A percentile compares a stretch with the other conserved stretches of the same genome.
These are phyloP conservation scores for Aquilaria sinensis DNA, from an alignment of 345 rosid genomes.

Conservation along the genomic window DNA sequence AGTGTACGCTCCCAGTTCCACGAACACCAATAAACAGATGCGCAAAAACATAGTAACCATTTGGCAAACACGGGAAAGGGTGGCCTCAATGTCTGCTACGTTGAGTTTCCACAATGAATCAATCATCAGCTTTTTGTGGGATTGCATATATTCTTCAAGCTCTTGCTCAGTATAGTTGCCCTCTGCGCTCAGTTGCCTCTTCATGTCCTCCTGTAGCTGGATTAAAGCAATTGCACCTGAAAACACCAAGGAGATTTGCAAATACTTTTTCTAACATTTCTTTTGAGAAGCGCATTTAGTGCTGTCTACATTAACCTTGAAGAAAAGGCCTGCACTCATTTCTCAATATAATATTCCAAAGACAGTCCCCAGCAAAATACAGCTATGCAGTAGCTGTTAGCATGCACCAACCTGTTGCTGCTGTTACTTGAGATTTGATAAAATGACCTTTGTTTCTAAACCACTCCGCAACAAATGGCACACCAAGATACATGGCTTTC, in stretches of 20 bases:
- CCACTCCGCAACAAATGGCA: conserved; percentile 97
- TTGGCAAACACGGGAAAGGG: conserved; percentile 94
- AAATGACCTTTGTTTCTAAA: conserved; percentile 93
- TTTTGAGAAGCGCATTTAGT: not conserved
- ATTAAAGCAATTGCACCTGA: conserved; percentile 93
- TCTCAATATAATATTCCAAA: not conserved
- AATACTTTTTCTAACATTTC: no score
- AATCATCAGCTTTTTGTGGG: conserved; percentile 87
- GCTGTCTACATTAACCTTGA: conserved; percentile 4
- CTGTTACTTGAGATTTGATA: conserved; percentile 96
- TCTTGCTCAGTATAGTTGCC: conserved; percentile 86
- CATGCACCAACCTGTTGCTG: conserved; percentile 77
- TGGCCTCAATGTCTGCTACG: conserved; percentile 94
- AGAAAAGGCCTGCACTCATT: not conserved
- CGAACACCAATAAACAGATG: conserved; percentile 16
- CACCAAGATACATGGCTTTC: conserved; percentile 74
- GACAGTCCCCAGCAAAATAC: conserved; percentile 1
- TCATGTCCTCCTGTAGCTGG: conserved; percentile 99
- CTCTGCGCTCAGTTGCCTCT: conserved; percentile 75
- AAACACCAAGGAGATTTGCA: conserved; percentile 7
- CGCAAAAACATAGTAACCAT: conserved; percentile 56
- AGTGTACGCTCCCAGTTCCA: conserved; percentile 6
- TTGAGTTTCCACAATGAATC: conserved; percentile 99
- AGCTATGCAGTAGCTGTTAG: not conserved
- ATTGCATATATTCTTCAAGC: conserved; percentile 80